Percentiles rank a stretch among this genome's conserved stretches.
phyloP scores from a whole-genome alignment of 257 asterid species.

The Solanum okadae region DNA sequence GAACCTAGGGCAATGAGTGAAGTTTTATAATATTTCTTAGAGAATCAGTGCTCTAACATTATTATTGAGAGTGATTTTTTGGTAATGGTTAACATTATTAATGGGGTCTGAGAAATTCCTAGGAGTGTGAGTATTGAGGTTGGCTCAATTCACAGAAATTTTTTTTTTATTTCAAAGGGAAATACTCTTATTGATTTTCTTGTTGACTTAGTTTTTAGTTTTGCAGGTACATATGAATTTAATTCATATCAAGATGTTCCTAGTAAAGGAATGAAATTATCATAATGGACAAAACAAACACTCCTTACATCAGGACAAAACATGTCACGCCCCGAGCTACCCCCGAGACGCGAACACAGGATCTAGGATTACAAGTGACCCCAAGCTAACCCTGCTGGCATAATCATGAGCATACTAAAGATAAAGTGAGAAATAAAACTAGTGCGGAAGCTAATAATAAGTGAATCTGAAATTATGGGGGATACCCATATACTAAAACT shows the following conservation, averaged over 20 bases:
- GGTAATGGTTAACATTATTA: background rate
- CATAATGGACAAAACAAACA: background rate
- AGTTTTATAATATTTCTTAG: background rate
- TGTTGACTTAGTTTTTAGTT: no score
- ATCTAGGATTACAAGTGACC: no score
- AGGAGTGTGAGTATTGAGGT: background rate
- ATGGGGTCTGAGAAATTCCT: background rate
- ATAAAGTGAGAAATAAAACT: no score
- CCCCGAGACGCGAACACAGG: no score
- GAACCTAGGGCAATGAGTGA: background rate
- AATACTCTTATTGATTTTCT: no score
- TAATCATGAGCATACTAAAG: no score
- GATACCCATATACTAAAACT: no score
- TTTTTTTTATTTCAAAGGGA: background rate
- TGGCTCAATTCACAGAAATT: background rate
- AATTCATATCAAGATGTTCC: background rate
- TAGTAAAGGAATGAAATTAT: background rate
- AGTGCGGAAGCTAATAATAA: no score
- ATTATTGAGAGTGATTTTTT: background rate
- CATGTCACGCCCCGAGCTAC: no score
- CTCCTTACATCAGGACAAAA: background rate
- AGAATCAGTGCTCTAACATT: background rate
- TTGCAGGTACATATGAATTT: background rate
- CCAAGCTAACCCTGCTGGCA: no score
- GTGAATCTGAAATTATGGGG: no score